A percentile compares a stretch with the other conserved stretches of the same genome.
These are phyloP conservation scores for Serendipita sp. DNA, from an alignment of 1,284 basidiomycete genomes.

Conservation along the genomic window DNA sequence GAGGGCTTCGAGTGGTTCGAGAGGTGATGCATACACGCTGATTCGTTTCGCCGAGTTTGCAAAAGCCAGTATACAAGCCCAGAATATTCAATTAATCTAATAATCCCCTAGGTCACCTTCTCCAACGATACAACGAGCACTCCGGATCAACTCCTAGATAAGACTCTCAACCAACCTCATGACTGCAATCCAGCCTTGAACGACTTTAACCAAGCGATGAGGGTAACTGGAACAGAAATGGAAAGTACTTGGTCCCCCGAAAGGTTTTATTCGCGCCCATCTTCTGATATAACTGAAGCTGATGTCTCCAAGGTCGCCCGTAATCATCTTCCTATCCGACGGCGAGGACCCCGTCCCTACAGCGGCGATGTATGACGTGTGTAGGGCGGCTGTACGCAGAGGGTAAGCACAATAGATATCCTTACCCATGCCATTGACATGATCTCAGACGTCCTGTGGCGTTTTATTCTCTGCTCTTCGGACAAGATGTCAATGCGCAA, in stretches of 20 bases:
- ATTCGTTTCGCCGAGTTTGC: neutral
- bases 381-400: constrained; percentile 29
- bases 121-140: constrained; percentile 36
- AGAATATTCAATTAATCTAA: neutral
- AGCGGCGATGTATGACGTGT: constrained; percentile 30
- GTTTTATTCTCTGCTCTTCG: constrained; percentile 47
- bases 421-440: neutral
- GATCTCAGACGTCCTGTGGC: constrained; percentile 36
- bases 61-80: neutral
- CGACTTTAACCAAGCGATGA: constrained; percentile 32
- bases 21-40: neutral
- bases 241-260: constrained; percentile 39
- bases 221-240: constrained; percentile 28
- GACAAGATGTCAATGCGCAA: constrained; percentile 18
- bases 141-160: constrained; percentile 32
- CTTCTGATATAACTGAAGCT: neutral
- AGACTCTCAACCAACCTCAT: constrained; percentile 22
- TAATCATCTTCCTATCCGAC: constrained; percentile 53
- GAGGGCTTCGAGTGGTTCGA: constrained; percentile 8
- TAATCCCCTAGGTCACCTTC: constrained; percentile 17
- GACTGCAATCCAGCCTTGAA: constrained; percentile 28
- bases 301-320: constrained; percentile 29
- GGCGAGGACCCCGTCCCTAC: constrained; percentile 36
- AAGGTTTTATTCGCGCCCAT: constrained; percentile 24
- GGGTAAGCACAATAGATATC: constrained; percentile 26